These are phyloP conservation scores for Ophidiomyces ophidiicola DNA, from an alignment of 2,329 filamentous ascomycete species.

Conservation along the genomic window DNA sequence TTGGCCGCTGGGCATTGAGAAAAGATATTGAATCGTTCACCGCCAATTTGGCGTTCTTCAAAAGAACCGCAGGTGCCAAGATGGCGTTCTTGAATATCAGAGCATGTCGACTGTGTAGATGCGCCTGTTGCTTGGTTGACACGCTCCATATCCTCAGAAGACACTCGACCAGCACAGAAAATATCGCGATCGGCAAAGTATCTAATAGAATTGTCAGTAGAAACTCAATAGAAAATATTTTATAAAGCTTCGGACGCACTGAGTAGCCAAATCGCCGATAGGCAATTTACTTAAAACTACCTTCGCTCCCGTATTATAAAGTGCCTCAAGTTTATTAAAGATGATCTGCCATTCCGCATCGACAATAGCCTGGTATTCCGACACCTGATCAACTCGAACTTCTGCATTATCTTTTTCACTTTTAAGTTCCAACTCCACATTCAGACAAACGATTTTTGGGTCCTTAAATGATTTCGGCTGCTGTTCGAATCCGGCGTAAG, in stretches of 20 bases:
- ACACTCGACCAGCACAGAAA: constrained; percentile 92
- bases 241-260: constrained; percentile 41
- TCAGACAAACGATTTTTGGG: constrained; percentile 93
- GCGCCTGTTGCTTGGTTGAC: constrained; percentile 91
- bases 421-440: constrained; percentile 96
- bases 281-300: constrained; percentile 94
- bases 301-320: constrained; percentile 89
- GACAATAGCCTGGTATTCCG: constrained; percentile 97
- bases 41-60: constrained; percentile 92
- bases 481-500: constrained; percentile 97
- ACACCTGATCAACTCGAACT: constrained; percentile 93
- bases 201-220: constrained; percentile 21
- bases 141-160: constrained; percentile 85
- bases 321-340: constrained; percentile 94
- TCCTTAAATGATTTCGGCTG: constrained; percentile 91
- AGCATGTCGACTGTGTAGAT: constrained; percentile 88
- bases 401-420: constrained; percentile 99
- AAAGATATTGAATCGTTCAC: constrained; percentile 97
- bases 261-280: constrained; percentile 92
- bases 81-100: constrained; percentile 79
- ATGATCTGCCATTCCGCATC: constrained; percentile 99
- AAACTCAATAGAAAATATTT: not conserved
- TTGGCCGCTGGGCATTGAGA: constrained; percentile 89
- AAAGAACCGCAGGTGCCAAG: constrained; percentile 82
- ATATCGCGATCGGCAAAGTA: constrained; percentile 96